Evolutionary conservation across 2,329 filamentous ascomycete species (phyloP), one percentile per base, ranked within the genome.

Genomic region (Epichloe gansuensis): DNA sequence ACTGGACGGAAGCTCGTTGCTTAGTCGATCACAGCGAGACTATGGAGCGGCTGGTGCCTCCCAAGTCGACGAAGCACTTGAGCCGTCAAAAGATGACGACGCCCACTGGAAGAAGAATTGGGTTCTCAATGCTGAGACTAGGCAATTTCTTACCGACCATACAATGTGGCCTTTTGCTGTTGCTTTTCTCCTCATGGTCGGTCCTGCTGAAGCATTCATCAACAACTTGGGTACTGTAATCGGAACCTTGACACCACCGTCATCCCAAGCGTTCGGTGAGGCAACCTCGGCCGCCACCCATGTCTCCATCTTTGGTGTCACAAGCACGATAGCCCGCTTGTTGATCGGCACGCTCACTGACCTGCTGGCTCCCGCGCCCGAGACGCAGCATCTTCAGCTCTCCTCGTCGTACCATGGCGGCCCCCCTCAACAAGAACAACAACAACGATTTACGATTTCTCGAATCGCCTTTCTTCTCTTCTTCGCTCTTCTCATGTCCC

Each of bases 181-280:
- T 1, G 90, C 89, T 21, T 97, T 98, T 69, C 88, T 97, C 67
- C 78, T 97, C 56, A 87, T 95, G 60, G 87, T 90, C 51, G 93
- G 93, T 0, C 91, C 93, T 0, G 91, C 90, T n/a, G 93, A 98
- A 69, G 87, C 91, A 11, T 98, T 96, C 66, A 89, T 97, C 70
- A 98, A 97, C 71, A 98, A 97, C 61, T 74, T 98, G 9, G 93
- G 93, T 38, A 96, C 90, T 25, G 84, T 98, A 55, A 90, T 97
- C 59, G 85, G 87, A 58, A 95, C 91, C 0, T 74, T 96, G 3
- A 87, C 87, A 44, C 78, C 77, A 13, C 82, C 80, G 17, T 66
- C 70, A 6, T 63, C 75, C 17, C 65, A 71, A 45, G 65, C 68
- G 47, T 59, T 64, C 3, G 63, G 70, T 50, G 57, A 61, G 21